A percentile compares a stretch with the other conserved stretches of the same genome.
These are phyloP conservation scores for Boletus bicolor DNA, from an alignment of 768 basidiomycete genomes.

Conservation along the genomic window DNA sequence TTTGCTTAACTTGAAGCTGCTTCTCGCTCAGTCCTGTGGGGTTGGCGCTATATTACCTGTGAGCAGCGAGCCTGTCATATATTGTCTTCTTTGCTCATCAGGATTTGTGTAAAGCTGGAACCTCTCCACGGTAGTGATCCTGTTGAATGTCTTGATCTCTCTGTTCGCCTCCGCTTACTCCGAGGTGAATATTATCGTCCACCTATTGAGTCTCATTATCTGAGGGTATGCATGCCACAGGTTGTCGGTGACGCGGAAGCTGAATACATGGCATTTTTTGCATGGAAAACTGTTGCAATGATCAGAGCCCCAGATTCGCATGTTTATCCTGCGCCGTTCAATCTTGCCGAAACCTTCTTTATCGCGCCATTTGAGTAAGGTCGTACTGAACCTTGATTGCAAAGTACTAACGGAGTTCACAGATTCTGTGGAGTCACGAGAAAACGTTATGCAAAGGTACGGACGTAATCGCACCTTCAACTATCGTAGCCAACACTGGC, in stretches of 20 bases:
- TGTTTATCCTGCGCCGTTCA: constrained; percentile 91
- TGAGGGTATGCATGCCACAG: constrained; percentile 35
- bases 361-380: constrained; percentile 86
- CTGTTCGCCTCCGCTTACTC: constrained; percentile 90
- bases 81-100: background rate
- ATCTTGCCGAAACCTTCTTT: constrained; percentile 76
- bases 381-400: background rate
- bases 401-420: constrained; percentile 1
- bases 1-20: background rate
- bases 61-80: constrained; percentile 24
- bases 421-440: constrained; percentile 47
- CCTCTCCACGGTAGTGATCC: constrained; percentile 73
- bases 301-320: constrained; percentile 80
- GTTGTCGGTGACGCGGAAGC: constrained; percentile 83
- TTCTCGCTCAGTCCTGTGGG: constrained; percentile 45
- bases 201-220: background rate
- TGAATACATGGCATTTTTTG: constrained; percentile 88
- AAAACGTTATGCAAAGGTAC: constrained; percentile 59
- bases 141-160: constrained; percentile 94
- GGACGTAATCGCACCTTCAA: background rate
- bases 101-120: constrained; percentile 58
- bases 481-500: constrained; percentile 1
- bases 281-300: constrained; percentile 81
- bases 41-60: constrained; percentile 78
- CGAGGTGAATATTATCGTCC: constrained; percentile 51